Conservation (phyloP, 345 rosid species). For the Trapa incisa region DNA sequence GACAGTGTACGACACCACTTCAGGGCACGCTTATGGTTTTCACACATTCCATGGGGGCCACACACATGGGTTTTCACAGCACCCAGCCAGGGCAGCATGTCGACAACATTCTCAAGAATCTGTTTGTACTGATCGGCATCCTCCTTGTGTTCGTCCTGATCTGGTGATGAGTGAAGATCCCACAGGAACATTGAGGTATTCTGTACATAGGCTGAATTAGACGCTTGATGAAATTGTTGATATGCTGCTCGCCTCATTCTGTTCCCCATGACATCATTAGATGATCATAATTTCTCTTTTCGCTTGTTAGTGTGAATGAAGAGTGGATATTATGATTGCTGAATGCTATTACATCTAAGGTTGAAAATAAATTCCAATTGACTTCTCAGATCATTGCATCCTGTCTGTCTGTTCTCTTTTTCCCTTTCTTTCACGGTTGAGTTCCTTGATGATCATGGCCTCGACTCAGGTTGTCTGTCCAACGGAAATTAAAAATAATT, state of each 20-base stretch:
- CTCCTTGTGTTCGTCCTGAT: constrained; percentile 43
- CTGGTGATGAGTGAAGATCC: constrained; percentile 23
- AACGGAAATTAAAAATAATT: no score
- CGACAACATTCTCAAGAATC: constrained; percentile 44
- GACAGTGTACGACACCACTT: constrained; percentile 44
- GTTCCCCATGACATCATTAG: neutral
- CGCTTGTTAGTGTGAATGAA: no score
- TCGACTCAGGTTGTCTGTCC: no score
- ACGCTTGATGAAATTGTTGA: neutral
- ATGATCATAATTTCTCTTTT: no score
- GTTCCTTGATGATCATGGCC: neutral
- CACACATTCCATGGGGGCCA: constrained; percentile 44
- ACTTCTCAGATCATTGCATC: no score
- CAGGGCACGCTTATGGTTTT: constrained; percentile 50
- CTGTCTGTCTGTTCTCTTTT: no score
- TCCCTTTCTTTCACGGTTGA: neutral
- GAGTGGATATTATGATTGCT: neutral
- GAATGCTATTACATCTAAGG: neutral
- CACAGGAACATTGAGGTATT: no score
- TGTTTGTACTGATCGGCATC: constrained; percentile 38
- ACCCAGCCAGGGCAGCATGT: constrained; percentile 27
- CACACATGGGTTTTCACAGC: constrained; percentile 29
- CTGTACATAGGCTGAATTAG: neutral
- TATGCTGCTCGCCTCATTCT: neutral
- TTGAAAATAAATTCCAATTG: no score